Evolutionary conservation across 805 yeast species (phyloP).

Genomic region (Cyberlindnera galapagoensis): DNA sequence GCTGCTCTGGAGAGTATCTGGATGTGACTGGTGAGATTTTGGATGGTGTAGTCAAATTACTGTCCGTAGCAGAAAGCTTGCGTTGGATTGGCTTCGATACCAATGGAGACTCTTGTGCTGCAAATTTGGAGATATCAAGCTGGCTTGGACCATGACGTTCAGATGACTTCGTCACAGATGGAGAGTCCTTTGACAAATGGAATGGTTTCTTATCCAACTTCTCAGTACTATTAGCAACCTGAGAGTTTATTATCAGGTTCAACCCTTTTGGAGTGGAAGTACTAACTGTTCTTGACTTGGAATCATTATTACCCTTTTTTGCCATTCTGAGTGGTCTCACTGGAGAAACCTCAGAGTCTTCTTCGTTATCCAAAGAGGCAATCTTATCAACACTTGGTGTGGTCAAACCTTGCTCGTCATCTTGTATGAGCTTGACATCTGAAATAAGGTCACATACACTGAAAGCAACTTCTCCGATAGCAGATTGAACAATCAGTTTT

Average conservation of each 20-base stretch:
- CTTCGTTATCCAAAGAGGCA: not conserved
- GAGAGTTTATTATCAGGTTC: conserved; percentile 16
- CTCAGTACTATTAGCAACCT: conserved; percentile 9
- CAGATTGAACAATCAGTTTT: conserved; percentile 60
- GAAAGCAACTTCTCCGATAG: conserved; percentile 68
- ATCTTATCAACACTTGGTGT: conserved; percentile 1
- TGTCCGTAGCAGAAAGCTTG: not conserved
- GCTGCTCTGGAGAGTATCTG: conserved; percentile 15
- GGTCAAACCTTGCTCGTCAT: not conserved
- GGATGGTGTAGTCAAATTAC: conserved; percentile 1
- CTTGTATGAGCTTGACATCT: conserved; percentile 38
- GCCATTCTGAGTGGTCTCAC: conserved; percentile 69
- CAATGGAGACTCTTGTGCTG: conserved; percentile 1
- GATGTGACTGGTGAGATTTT: conserved; percentile 8
- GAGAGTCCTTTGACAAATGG: conserved; percentile 2
- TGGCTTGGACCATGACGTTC: too few relatives aligned
- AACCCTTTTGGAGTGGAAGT: conserved; percentile 16
- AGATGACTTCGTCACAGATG: not conserved
- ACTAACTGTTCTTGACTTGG: conserved; percentile 8
- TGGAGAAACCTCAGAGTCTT: conserved; percentile 29
- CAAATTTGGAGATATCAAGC: too few relatives aligned
- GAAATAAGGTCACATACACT: conserved; percentile 56
- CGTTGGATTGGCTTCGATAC: conserved; percentile 1
- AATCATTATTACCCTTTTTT: conserved; percentile 32
- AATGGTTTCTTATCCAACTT: conserved; percentile 3